Percentiles rank a stretch among this genome's conserved stretches.
These are phyloP conservation scores for Neonectria hederae DNA, from an alignment of 2,329 filamentous ascomycete genomes.

Conservation along the genomic window DNA sequence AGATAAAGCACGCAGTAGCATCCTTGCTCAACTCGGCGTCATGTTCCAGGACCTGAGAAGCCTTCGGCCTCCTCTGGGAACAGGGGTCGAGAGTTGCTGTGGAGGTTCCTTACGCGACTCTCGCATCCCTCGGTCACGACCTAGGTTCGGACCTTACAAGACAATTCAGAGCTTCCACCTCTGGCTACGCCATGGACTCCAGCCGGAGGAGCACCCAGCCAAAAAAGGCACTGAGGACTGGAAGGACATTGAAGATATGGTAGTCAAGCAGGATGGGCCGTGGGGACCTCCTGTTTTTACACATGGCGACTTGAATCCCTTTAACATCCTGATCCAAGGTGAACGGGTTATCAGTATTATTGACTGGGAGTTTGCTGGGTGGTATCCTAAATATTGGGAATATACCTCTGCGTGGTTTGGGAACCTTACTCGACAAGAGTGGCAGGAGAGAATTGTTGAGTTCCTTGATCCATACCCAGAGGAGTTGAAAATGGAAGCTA, in stretches of 20 bases:
- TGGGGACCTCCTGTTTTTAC: conserved; percentile 50
- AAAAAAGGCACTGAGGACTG: conserved; percentile 34
- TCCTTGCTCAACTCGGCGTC: conserved; percentile 33
- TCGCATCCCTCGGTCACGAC: conserved; percentile 32
- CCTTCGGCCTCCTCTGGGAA: conserved; percentile 26
- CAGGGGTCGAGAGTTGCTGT: conserved; percentile 35
- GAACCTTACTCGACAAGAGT: background rate
- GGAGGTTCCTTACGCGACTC: conserved; percentile 43
- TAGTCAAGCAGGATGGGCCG: conserved; percentile 46
- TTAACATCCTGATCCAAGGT: conserved; percentile 54
- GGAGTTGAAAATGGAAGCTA: conserved; percentile 53
- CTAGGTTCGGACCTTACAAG: conserved; percentile 45
- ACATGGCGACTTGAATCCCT: no score
- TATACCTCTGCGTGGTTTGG: conserved; percentile 41
- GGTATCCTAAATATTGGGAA: conserved; percentile 48
- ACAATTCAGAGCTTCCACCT: conserved; percentile 45
- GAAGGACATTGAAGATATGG: conserved; percentile 46
- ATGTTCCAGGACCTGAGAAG: conserved; percentile 37
- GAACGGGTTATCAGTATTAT: conserved; percentile 51
- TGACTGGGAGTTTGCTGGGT: conserved; percentile 47
- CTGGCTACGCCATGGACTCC: conserved; percentile 43
- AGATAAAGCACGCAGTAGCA: background rate
- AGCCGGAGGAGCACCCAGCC: conserved; percentile 31
- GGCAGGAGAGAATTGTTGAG: conserved; percentile 45
- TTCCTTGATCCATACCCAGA: conserved; percentile 50